Evolutionary conservation across 495 filamentous ascomycete genomes (phyloP).

Genomic region (Cenococcum geophilum): DNA sequence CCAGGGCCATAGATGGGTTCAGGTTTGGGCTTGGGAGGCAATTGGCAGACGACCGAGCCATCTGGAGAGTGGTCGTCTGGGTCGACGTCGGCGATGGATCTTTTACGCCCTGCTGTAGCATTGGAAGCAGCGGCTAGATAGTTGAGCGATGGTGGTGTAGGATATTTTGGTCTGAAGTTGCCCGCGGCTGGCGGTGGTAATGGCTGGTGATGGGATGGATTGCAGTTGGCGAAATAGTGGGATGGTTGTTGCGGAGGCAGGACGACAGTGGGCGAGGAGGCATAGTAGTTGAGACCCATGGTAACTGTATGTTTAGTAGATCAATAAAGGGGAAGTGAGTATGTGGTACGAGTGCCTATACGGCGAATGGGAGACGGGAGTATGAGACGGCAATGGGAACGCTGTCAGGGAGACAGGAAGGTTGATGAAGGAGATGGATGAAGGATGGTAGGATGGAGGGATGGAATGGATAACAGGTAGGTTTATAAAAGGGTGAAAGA

Average conservation of each 20-base stretch:
- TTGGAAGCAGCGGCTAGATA: slow-evolving; percentile 33
- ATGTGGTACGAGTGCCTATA: slow-evolving; percentile 25
- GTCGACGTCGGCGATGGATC: slow-evolving; percentile 58
- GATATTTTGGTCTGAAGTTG: slow-evolving; percentile 28
- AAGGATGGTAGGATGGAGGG: neutral
- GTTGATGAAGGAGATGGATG: slow-evolving; percentile 11
- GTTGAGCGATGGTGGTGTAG: slow-evolving; percentile 32
- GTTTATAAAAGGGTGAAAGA: slow-evolving; percentile 16
- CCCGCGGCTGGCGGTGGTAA: slow-evolving; percentile 15
- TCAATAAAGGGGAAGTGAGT: slow-evolving; percentile 11
- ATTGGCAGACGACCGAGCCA: slow-evolving; percentile 33
- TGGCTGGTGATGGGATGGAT: slow-evolving; percentile 19
- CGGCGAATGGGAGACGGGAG: slow-evolving; percentile 14
- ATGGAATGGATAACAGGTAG: slow-evolving; percentile 9
- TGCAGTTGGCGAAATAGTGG: slow-evolving; percentile 18
- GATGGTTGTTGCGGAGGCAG: slow-evolving; percentile 29
- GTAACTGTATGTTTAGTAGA: slow-evolving; percentile 33
- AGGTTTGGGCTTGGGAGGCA: slow-evolving; percentile 47
- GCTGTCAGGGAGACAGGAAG: slow-evolving; percentile 23
- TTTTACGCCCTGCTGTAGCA: slow-evolving; percentile 53
- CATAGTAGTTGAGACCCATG: slow-evolving; percentile 36
- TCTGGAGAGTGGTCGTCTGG: slow-evolving; percentile 45
- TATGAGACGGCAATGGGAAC: slow-evolving; percentile 11
- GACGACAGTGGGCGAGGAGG: slow-evolving; percentile 32
- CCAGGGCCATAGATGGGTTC: slow-evolving; percentile 61